phyloP scores from a whole-genome alignment of 2,329 filamentous ascomycete species.

The Lachnellula subtilissima region DNA sequence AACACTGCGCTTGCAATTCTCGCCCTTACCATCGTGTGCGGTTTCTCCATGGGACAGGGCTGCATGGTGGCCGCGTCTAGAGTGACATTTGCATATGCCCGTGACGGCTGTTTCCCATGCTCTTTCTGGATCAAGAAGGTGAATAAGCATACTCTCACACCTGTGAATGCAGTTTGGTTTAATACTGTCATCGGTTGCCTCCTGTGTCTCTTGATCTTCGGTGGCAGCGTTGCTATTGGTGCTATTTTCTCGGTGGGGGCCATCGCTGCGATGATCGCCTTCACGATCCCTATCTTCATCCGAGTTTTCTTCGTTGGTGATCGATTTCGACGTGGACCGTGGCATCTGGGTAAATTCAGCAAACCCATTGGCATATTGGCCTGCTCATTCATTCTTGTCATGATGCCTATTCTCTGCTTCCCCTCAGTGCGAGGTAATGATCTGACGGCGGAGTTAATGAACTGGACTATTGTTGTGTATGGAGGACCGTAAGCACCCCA shows the following conservation, averaged over 20 bases:
- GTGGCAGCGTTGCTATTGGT: slow-evolving; percentile 53
- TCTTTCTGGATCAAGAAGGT: slow-evolving; percentile 55
- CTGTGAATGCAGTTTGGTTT: slow-evolving; percentile 64
- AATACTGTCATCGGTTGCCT: slow-evolving; percentile 54
- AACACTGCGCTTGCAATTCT: slow-evolving; percentile 56
- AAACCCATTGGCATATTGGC: slow-evolving; percentile 51
- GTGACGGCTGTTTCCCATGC: slow-evolving; percentile 62
- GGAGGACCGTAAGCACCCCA: slow-evolving; percentile 42
- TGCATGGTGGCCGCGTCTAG: slow-evolving; percentile 61
- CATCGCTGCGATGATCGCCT: slow-evolving; percentile 58
- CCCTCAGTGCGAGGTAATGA: slow-evolving; percentile 50
- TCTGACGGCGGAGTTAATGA: slow-evolving; percentile 50
- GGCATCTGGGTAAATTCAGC: slow-evolving; percentile 58
- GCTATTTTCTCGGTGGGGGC: slow-evolving; percentile 65
- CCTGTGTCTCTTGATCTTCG: slow-evolving; percentile 59
- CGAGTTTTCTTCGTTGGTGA: slow-evolving; percentile 55
- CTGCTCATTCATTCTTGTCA: slow-evolving; percentile 54
- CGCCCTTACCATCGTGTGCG: slow-evolving; percentile 58
- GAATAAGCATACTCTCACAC: slow-evolving; percentile 54
- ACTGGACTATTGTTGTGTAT: slow-evolving; percentile 62
- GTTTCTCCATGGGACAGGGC: slow-evolving; percentile 65
- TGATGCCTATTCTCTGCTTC: slow-evolving; percentile 63
- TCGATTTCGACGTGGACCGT: slow-evolving; percentile 59
- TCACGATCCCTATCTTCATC: slow-evolving; percentile 52
- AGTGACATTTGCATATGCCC: slow-evolving; percentile 65